phyloP scores from a whole-genome alignment of 129 eudicot genomes.

The Gnaphalium uliginosum region DNA sequence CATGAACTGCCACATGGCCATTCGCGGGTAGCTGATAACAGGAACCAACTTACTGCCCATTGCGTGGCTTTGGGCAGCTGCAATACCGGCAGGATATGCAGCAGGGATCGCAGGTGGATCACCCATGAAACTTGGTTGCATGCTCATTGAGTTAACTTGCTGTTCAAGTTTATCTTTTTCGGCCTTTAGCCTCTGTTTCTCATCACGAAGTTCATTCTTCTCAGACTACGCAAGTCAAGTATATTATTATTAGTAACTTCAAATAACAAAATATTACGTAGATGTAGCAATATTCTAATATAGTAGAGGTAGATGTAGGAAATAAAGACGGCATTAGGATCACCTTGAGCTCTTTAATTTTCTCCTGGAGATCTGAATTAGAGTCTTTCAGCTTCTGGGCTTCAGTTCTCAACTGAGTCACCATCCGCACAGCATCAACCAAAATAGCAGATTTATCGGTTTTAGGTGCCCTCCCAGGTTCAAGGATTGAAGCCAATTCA shows the following conservation, averaged over 20 bases:
- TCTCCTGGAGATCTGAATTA: slow-evolving; percentile 60
- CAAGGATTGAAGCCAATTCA: slow-evolving; percentile 73
- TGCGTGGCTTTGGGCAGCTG: slow-evolving; percentile 60
- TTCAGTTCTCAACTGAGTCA: slow-evolving; percentile 58
- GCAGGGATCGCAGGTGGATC: slow-evolving; percentile 52
- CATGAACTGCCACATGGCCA: slow-evolving; percentile 96
- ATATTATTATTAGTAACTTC: not conserved
- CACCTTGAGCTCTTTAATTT: slow-evolving; percentile 73
- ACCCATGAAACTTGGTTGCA: slow-evolving; percentile 54
- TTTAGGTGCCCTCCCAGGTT: slow-evolving; percentile 67
- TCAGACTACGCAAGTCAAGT: slow-evolving; percentile 39
- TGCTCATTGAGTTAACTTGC: slow-evolving; percentile 49
- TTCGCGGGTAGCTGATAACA: slow-evolving; percentile 78
- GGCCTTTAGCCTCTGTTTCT: slow-evolving; percentile 71
- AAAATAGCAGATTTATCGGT: slow-evolving; percentile 71
- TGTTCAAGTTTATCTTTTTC: slow-evolving; percentile 70
- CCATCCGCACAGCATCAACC: slow-evolving; percentile 74
- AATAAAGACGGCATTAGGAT: slow-evolving; percentile 13
- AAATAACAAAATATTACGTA: not conserved
- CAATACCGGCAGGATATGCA: slow-evolving; percentile 39
- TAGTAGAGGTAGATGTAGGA: not conserved
- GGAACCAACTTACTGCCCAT: slow-evolving; percentile 70
- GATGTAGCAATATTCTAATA: not conserved
- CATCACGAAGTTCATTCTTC: slow-evolving; percentile 79
- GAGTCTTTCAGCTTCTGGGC: slow-evolving; percentile 69